These are phyloP conservation scores for Suillus clintonianus DNA, from an alignment of 768 basidiomycete species.

Conservation along the genomic window DNA sequence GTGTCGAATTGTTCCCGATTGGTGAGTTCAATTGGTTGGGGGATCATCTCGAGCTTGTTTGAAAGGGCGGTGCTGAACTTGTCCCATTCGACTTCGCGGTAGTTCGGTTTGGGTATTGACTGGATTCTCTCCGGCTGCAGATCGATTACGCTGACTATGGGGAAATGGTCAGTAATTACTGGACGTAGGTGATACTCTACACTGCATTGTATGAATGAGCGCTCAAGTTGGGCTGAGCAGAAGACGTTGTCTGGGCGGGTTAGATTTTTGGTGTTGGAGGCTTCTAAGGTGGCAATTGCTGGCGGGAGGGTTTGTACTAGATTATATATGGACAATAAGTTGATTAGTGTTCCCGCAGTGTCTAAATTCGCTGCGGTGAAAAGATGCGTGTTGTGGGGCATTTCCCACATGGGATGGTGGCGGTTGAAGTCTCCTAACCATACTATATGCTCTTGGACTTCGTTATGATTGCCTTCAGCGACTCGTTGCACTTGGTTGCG, in stretches of 20 bases:
- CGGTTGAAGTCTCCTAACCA: neutral
- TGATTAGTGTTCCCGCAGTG: neutral
- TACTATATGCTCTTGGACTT: neutral
- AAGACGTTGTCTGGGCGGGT: neutral
- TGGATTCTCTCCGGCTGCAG: too few relatives aligned
- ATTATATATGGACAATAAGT: fast-evolving
- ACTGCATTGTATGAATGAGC: neutral
- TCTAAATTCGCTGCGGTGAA: neutral
- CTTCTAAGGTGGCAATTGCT: neutral
- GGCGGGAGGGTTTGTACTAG: neutral
- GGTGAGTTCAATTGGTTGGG: too few relatives aligned
- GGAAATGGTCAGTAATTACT: neutral
- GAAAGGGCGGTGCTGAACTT: too few relatives aligned
- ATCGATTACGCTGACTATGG: fast-evolving
- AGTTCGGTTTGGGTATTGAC: neutral
- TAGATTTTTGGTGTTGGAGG: neutral
- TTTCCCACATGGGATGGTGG: neutral
- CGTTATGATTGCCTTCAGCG: too few relatives aligned
- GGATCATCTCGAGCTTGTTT: too few relatives aligned
- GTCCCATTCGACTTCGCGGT: neutral
- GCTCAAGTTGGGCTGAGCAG: neutral
- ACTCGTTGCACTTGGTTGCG: too few relatives aligned
- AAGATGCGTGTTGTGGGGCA: neutral
- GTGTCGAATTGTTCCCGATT: too few relatives aligned
- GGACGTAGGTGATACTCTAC: neutral